A percentile compares a stretch with the other conserved stretches of the same genome.
phyloP scores from a whole-genome alignment of 352 stramenopile genomes.

The Globisporangium perplexum region DNA sequence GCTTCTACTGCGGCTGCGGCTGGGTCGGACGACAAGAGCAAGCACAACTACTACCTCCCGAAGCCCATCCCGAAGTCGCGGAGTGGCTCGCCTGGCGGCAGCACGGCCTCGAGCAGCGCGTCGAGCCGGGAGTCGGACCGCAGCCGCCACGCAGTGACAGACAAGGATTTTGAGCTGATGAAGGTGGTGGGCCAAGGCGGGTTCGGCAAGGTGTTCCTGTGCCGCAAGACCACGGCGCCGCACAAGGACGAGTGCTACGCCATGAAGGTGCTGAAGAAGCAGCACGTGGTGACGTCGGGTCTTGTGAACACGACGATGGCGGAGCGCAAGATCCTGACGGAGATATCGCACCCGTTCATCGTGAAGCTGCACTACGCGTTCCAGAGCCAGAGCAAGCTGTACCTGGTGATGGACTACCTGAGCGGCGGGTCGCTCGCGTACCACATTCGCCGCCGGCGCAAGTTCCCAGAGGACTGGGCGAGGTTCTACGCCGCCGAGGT shows the following conservation, averaged over 20 bases:
- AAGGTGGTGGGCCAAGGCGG: slow-evolving; percentile 96
- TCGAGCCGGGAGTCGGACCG: slow-evolving; percentile 14
- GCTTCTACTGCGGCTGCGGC: neutral
- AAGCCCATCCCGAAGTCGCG: slow-evolving; percentile 51
- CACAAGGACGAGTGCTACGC: slow-evolving; percentile 95
- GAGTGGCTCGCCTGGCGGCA: slow-evolving; percentile 17
- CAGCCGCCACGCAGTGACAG: slow-evolving; percentile 45
- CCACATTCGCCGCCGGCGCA: slow-evolving; percentile 82
- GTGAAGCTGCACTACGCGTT: slow-evolving; percentile 95
- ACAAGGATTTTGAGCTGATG: slow-evolving; percentile 95
- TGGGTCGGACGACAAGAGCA: slow-evolving; percentile 34
- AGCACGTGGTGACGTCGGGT: slow-evolving; percentile 86
- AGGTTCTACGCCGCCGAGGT: slow-evolving; percentile 96
- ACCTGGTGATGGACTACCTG: slow-evolving; percentile 92
- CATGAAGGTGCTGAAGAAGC: slow-evolving; percentile 97
- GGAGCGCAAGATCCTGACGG: slow-evolving; percentile 88
- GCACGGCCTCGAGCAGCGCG: slow-evolving; percentile 8
- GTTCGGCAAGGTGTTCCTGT: slow-evolving; percentile 98
- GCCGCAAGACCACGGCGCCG: slow-evolving; percentile 88
- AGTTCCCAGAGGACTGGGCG: slow-evolving; percentile 88
- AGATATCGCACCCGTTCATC: slow-evolving; percentile 92
- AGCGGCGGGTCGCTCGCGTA: slow-evolving; percentile 88
- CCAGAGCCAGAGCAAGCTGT: slow-evolving; percentile 90
- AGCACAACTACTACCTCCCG: slow-evolving; percentile 78
- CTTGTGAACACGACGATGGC: slow-evolving; percentile 93